Conservation (phyloP, 441 rosid species). For the Corymbia calophylla region DNA sequence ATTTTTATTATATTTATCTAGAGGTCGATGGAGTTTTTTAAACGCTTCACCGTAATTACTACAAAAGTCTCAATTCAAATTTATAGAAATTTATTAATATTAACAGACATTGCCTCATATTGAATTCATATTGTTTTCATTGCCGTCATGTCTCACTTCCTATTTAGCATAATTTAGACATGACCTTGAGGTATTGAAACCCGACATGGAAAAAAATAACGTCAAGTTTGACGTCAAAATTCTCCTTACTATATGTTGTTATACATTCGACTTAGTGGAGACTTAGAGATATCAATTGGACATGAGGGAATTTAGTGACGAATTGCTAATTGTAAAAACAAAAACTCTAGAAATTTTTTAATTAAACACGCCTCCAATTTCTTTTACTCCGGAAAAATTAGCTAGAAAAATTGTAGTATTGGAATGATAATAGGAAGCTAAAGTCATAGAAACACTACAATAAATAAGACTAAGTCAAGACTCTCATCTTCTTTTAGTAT, state of each 20-base stretch:
- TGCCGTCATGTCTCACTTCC: neutral
- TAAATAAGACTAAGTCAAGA: neutral
- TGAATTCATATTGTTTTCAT: accelerated
- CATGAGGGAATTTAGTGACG: neutral
- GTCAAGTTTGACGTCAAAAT: neutral
- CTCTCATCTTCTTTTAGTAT: too few relatives aligned
- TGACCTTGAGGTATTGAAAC: neutral
- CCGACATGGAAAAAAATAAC: neutral
- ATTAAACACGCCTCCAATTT: neutral
- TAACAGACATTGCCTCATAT: accelerated
- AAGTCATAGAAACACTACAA: neutral
- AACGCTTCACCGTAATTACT: neutral
- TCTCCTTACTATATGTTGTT: neutral
- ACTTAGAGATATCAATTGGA: neutral
- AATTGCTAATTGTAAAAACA: neutral
- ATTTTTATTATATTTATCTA: neutral
- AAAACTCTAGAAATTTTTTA: neutral
- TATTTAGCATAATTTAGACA: neutral
- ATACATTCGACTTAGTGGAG: neutral
- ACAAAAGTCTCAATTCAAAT: neutral
- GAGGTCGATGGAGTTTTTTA: neutral
- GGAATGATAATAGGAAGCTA: neutral
- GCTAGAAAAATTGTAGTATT: neutral
- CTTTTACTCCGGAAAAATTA: neutral
- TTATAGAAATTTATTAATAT: neutral